Conservation (phyloP, 371 early-diverging fungal species). For the Zychaea mexicana region DNA sequence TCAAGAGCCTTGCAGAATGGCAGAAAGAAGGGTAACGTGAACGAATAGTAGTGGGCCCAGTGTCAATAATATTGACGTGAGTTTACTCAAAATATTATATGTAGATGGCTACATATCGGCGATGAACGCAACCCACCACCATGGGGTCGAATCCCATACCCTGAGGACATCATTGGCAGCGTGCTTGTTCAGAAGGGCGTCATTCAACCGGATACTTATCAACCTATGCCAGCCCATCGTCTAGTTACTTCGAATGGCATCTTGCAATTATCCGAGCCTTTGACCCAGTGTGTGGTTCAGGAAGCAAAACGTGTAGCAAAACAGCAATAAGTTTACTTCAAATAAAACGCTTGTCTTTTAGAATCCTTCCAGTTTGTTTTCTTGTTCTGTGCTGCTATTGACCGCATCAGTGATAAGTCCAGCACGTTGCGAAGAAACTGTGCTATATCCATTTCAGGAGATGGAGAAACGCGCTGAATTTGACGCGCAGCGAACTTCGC, state of each 20-base stretch:
- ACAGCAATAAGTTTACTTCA: neutral
- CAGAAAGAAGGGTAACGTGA: constrained; percentile 54
- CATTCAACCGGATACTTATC: constrained; percentile 60
- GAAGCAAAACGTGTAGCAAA: constrained; percentile 24
- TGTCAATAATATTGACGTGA: neutral
- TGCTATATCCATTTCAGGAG: too few relatives aligned
- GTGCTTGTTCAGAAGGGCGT: constrained; percentile 59
- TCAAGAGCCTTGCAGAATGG: constrained; percentile 56
- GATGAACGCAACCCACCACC: constrained; percentile 69
- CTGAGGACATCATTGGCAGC: constrained; percentile 84
- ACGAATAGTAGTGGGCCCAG: too few relatives aligned
- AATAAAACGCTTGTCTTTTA: neutral
- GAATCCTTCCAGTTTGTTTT: neutral
- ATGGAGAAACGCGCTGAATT: too few relatives aligned
- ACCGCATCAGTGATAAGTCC: neutral
- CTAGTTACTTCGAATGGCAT: constrained; percentile 72
- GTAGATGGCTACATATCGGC: constrained; percentile 56
- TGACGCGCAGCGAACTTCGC: neutral
- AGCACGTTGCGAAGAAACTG: too few relatives aligned
- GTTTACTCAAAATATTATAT: neutral
- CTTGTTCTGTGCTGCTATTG: neutral
- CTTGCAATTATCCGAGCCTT: constrained; percentile 62
- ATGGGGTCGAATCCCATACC: constrained; percentile 75
- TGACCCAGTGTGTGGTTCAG: constrained; percentile 29
- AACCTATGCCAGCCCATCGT: constrained; percentile 82